Evolutionary conservation across 2,329 filamentous ascomycete species (phyloP).

Genomic region (Calonectria montana): DNA sequence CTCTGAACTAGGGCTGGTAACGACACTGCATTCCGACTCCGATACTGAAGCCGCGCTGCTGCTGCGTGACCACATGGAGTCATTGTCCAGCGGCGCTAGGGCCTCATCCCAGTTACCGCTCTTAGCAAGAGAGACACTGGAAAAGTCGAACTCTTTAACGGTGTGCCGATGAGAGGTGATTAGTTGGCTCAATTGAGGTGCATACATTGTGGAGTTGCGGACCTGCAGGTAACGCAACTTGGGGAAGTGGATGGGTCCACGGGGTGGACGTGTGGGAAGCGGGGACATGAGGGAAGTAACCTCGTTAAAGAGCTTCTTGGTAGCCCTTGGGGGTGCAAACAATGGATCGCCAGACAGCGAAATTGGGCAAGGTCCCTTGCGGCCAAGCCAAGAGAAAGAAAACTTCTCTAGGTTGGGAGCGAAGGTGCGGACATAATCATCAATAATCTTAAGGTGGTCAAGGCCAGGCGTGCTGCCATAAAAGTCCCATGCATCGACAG

Average conservation of each 20-base stretch:
- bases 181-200: conserved; percentile 76
- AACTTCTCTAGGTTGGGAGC: conserved; percentile 75
- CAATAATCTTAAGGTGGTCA: conserved; percentile 81
- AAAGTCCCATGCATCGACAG: conserved; percentile 78
- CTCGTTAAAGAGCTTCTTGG: conserved; percentile 72
- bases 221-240: conserved; percentile 76
- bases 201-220: conserved; percentile 78
- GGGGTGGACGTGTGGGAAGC: conserved; percentile 62
- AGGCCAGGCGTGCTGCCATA: conserved; percentile 67
- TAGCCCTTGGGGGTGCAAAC: conserved; percentile 66
- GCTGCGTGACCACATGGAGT: conserved; percentile 52
- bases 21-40: conserved; percentile 48
- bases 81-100: conserved; percentile 72
- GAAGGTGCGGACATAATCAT: conserved; percentile 82
- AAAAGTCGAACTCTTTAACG: conserved; percentile 83
- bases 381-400: conserved; percentile 81
- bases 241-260: conserved; percentile 73
- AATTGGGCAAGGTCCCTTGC: conserved; percentile 79
- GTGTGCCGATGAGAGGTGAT: conserved; percentile 74
- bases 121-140: conserved; percentile 76
- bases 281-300: conserved; percentile 74
- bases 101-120: conserved; percentile 84
- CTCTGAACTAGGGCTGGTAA: conserved; percentile 49
- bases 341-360: conserved; percentile 77
- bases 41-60: conserved; percentile 41